Base-by-base conservation (phyloP, 805 yeast species). In the Starmera quercuum region DNA sequence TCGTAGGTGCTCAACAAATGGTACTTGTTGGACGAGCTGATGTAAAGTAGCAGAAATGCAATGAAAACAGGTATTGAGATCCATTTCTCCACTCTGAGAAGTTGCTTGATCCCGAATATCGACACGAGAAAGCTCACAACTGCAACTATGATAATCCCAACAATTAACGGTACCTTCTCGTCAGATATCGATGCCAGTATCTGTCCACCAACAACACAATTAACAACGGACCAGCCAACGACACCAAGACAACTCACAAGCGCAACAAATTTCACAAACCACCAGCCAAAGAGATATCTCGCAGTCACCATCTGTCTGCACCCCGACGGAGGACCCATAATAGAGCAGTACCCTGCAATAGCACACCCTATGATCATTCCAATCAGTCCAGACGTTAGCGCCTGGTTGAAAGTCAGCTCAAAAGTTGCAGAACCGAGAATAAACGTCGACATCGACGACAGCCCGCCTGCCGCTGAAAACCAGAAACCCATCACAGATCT, bases 201-300 rank as follows among this genome's bases (percentile, higher is more conserved):
- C 57, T 86, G 87, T 14, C 96, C 96, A 25, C 95, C 95, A 36
- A 84, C 78, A 31, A 85, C 92, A 45, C 83, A 73, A 52, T 84
- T 85, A n/a, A 85, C 87, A 23, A 86, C 78, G n/a, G 90, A 75
- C 95, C 95, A 86, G n/a, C 95, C 95, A 46, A 83, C 54, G 12
- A 81, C 80, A 32, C 95, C 94, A 28, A 83, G 56, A 37, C 83
- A 75, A 29, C 84, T 72, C 25, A 82, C 73, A 27, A 86, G 54
- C 5, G 85, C 78, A 30, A 84, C 82, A 35, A 84, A 62, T 54
- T 82, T 80, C 26, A 86, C 87, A 44, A 78, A 75, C 79, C 81
- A 82, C 77, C 88, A 80, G 2, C 96, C 96, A 53, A 85, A 86
- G 30, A 84, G 61, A 45, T 69, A 84, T 41, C 95, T 66, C 2